Base-by-base conservation (phyloP, 768 basidiomycete species). In the Lentinula aciculospora region DNA sequence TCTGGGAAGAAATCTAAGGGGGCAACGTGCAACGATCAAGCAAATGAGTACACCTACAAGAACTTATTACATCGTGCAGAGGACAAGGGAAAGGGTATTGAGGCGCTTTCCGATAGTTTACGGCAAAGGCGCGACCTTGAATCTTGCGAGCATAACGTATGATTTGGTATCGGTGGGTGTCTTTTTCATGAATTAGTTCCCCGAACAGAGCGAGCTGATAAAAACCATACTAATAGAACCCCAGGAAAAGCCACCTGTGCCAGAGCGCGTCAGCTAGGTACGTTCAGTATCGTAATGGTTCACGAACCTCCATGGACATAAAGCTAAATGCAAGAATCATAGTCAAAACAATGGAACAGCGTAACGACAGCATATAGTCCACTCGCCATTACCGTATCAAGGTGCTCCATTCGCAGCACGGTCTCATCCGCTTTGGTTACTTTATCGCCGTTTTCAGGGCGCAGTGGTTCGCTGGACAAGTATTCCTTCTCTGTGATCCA, bases 31-130 rank as follows among this genome's bases (percentile, higher is more conserved):
- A 21, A n/a, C n/a, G n/a, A n/a, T n/a, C 21, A 44, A 21, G n/a
- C 19, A 25, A 36, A 3, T 28, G 32, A 40, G 15, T 23, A 50
- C 29, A 65, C 76, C 49, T 66, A 85, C 86, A 92, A 1, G 88
- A 85, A 3, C 90, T 87, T 25, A 92, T 68, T 15, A 86, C 82
- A 63, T 93, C 91, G 59, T 89, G 88, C 0, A 92, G 64, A 1
- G 86, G 81, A 67, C 84, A 85, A 2, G 89, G 90, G 79, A 88
- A 92, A 13, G 90, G 90, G 64, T 89, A 92, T 68, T 93, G 91
- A 1, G 91, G 90, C 0, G 89, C 87, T 66, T 89, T 85, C 44
- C 89, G 84, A 63, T 82, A 84, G 60, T 83, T 84, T 23, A 82
- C 80, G 2, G 81, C 76, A 63, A 89, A 88, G 3, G 81, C 84